Conservation (phyloP, 179 eudicot genomes). For the Spergularia azorica region DNA sequence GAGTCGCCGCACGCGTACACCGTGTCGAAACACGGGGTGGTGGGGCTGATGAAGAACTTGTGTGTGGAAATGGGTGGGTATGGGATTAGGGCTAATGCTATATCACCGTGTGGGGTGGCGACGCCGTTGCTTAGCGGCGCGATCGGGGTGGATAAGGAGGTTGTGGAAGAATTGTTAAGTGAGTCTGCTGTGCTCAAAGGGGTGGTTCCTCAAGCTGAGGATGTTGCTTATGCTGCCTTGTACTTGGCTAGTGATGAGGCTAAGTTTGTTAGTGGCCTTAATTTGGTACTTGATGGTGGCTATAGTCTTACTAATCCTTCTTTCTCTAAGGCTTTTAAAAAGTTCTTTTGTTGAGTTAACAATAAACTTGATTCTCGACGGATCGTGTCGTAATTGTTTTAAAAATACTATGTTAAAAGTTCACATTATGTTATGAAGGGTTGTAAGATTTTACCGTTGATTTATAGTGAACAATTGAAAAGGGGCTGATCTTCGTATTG, state of each 20-base stretch:
- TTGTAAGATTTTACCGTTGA: too few relatives aligned
- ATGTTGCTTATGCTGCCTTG: constrained; percentile 43
- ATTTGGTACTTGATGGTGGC: constrained; percentile 50
- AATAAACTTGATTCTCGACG: too few relatives aligned
- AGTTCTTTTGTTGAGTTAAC: not conserved
- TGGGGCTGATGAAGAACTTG: constrained; percentile 46
- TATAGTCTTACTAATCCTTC: constrained; percentile 38
- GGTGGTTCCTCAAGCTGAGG: constrained; percentile 23
- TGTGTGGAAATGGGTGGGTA: constrained; percentile 41
- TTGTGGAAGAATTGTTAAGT: constrained; percentile 14
- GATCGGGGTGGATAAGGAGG: constrained; percentile 5
- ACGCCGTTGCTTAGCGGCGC: constrained; percentile 26
- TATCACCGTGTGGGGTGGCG: constrained; percentile 31
- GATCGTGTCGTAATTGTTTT: too few relatives aligned
- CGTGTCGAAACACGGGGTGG: constrained; percentile 41
- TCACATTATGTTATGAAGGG: too few relatives aligned
- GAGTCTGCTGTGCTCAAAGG: constrained; percentile 39
- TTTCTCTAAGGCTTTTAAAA: constrained; percentile 28
- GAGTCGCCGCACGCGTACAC: constrained; percentile 40
- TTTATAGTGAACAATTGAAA: too few relatives aligned
- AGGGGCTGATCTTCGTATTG: too few relatives aligned
- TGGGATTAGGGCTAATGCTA: constrained; percentile 48
- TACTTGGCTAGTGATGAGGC: constrained; percentile 46
- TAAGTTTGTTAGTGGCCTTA: constrained; percentile 43
- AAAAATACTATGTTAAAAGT: too few relatives aligned